Conservation (phyloP, 192 early-diverging fungal species). For the Linnemannia zychae region DNA sequence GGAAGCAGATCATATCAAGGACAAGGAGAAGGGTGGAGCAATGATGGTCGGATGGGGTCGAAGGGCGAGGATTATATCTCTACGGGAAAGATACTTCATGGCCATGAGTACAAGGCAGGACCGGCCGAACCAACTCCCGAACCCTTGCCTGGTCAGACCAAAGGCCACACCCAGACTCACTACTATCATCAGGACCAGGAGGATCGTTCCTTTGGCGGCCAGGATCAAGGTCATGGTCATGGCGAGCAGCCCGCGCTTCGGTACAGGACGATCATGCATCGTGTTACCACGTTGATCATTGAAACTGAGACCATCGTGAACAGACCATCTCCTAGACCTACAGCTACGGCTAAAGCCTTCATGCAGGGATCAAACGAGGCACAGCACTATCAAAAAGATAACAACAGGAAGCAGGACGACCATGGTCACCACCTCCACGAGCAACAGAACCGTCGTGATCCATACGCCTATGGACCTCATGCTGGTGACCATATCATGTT, state of each 20-base stretch:
- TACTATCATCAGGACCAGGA: neutral
- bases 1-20: neutral
- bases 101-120: slow-evolving; percentile 11
- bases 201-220: no score
- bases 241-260: neutral
- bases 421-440: no score
- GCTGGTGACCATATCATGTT: slow-evolving; percentile 20
- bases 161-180: neutral
- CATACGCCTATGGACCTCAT: neutral
- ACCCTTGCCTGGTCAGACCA: slow-evolving; percentile 8
- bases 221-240: neutral
- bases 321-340: neutral
- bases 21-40: neutral
- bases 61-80: neutral
- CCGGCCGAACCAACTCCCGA: slow-evolving; percentile 23
- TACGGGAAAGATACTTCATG: neutral
- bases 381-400: neutral
- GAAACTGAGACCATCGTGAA: slow-evolving; percentile 34
- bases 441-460: neutral
- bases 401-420: neutral
- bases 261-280: slow-evolving; percentile 13
- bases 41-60: neutral
- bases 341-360: neutral
- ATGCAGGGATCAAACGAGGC: neutral
- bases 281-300: slow-evolving; percentile 35